Percentiles rank a stretch among this genome's conserved stretches.
Evolutionary conservation across 257 asterid genomes (phyloP).

Genomic region (Cynanchum wilfordii): DNA sequence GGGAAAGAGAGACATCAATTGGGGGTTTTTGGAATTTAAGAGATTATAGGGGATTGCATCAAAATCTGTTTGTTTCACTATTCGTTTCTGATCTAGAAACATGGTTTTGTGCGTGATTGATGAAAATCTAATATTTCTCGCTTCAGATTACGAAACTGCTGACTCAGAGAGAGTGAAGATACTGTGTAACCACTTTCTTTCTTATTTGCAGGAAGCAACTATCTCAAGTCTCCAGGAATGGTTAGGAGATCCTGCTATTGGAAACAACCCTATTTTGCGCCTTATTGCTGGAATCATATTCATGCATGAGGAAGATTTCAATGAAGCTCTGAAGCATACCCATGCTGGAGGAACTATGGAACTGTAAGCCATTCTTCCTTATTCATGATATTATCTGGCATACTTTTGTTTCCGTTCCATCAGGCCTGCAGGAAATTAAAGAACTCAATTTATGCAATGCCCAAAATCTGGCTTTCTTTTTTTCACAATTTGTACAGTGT

Average conservation of each 20-base stretch:
- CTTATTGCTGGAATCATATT: constrained; percentile 82
- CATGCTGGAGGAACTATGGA: constrained; percentile 95
- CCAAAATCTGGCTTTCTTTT: not conserved
- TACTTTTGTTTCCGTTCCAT: not conserved
- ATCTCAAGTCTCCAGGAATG: constrained; percentile 75
- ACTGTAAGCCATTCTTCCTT: constrained; percentile 50
- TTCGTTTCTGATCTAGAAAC: not conserved
- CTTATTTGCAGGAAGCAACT: constrained; percentile 49
- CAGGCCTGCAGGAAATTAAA: not conserved
- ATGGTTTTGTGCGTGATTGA: not conserved
- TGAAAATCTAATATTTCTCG: not conserved
- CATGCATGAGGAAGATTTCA: constrained; percentile 86
- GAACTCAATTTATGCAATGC: not conserved
- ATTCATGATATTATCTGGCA: not conserved
- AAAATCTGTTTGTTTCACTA: not conserved
- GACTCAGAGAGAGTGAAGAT: constrained; percentile 2
- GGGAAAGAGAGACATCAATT: not conserved
- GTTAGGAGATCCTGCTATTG: constrained; percentile 88
- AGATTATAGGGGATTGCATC: not conserved
- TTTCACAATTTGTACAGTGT: not conserved
- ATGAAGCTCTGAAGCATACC: constrained; percentile 91
- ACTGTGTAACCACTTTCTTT: constrained; percentile 13
- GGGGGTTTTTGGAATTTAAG: not conserved
- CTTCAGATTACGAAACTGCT: not conserved
- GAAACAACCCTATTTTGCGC: constrained; percentile 74